Percentiles rank a stretch among this genome's conserved stretches.
Conservation (phyloP, 371 early-diverging fungal species). For the Saksenaea oblongispora region DNA sequence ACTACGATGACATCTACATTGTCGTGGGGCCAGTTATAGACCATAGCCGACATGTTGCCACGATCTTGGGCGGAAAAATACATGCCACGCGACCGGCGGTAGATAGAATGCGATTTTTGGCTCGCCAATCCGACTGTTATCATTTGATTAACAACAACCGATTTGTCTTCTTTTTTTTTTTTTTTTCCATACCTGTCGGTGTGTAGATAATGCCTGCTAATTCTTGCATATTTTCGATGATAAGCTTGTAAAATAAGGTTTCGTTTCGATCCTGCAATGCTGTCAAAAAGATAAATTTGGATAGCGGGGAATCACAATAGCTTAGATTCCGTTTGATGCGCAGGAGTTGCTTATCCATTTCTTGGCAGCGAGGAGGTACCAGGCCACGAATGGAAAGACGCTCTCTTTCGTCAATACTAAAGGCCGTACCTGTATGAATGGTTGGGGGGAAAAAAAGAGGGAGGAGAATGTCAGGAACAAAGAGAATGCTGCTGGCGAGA, state of each 20-base stretch:
- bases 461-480: conserved; percentile 8
- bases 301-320: conserved; percentile 56
- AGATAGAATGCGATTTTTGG: conserved; percentile 62
- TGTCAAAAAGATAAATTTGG: conserved; percentile 58
- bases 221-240: conserved; percentile 61
- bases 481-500: conserved; percentile 16
- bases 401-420: conserved; percentile 64
- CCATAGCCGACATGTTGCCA: conserved; percentile 62
- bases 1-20: conserved; percentile 69
- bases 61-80: conserved; percentile 63
- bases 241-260: conserved; percentile 64
- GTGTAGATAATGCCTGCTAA: conserved; percentile 51
- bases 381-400: conserved; percentile 67
- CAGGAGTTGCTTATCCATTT: conserved; percentile 64
- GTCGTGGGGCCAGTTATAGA: conserved; percentile 60
- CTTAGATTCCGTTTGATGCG: conserved; percentile 63
- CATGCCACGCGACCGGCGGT: conserved; percentile 67
- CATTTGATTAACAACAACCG: not conserved
- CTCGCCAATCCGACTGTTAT: conserved; percentile 50
- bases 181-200: conserved; percentile 36
- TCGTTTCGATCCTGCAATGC: conserved; percentile 64
- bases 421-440: conserved; percentile 54
- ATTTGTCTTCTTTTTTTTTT: not conserved
- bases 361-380: conserved; percentile 66
- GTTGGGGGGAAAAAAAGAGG: not conserved